Base-by-base conservation (phyloP, 768 basidiomycete species). In the Boletellus ananiceps region DNA sequence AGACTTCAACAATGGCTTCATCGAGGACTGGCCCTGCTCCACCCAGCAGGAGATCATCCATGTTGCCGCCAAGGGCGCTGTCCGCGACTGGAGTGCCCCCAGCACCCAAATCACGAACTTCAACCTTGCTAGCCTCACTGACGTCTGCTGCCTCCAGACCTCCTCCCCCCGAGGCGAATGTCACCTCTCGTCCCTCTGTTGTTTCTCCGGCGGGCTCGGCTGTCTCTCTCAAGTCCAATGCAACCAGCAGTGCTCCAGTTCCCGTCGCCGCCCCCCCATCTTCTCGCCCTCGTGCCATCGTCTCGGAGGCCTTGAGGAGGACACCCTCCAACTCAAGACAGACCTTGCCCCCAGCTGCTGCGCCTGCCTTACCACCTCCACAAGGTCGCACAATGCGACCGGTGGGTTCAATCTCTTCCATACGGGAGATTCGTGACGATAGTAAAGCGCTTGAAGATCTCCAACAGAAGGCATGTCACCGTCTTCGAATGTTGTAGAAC, bases 321-420 rank as follows among this genome's bases (percentile, higher is more conserved):
- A 64, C 78, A 7, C 67, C 69, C 32, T 56, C 71, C 21, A 66
- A 69, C 21, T 69, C 78, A 19, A 71, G 74, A 31, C 69, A 71
- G 49, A 80, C 69, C 58, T 50, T 78, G 33, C 58, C 70, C 12
- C 58, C 55, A 15, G 42, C 46, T 18, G 40, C 52, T 16, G 52
- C 27, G 15, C 57, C 46, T n/a, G 40, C 52, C 15, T 51, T 27
- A 15, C 57, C 68, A 18, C 58, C 64, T n/a, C 42, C 62, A 8
- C 61, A 71, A 13, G 48, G 77, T 23, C 78, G 71, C 47, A 52
- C 79, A 36, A 64, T 77, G 47, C 74, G 79, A 15, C 66, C 78
- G 25, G 59, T 79, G 34, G 70, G 74, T 21, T 89, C 88, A 13
- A 81, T 89, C 41, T 77, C 84, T n/a, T 88, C 88, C 8, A 82